Evolutionary conservation across 495 filamentous ascomycete species (phyloP).

Genomic region (Annulohypoxylon nitens): DNA sequence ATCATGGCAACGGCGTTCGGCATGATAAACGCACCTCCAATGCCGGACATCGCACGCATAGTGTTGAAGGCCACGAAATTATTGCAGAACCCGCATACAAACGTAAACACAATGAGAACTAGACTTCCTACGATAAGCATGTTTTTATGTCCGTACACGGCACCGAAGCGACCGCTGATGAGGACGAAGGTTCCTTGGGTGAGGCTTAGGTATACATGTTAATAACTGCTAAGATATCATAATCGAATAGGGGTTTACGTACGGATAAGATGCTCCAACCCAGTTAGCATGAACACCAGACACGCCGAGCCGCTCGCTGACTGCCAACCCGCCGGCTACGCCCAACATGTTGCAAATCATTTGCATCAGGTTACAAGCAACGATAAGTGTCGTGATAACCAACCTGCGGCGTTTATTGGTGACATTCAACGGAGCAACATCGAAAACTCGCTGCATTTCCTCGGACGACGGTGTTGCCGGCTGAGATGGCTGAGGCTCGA

Average conservation of each 20-base stretch:
- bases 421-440: constrained; percentile 37
- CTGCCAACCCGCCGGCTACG: constrained; percentile 45
- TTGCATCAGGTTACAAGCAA: constrained; percentile 48
- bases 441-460: constrained; percentile 37
- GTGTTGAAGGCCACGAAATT: constrained; percentile 58
- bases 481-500: constrained; percentile 5
- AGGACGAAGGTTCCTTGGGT: constrained; percentile 66
- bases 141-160: constrained; percentile 64
- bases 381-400: constrained; percentile 43
- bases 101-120: constrained; percentile 55
- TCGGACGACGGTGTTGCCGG: constrained; percentile 8
- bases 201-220: constrained; percentile 49
- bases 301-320: constrained; percentile 46
- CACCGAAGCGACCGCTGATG: constrained; percentile 63
- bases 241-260: constrained; percentile 5
- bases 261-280: constrained; percentile 53
- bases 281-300: constrained; percentile 45
- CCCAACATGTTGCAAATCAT: constrained; percentile 52
- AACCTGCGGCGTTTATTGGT: constrained; percentile 31
- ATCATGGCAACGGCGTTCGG: constrained; percentile 65
- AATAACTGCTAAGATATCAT: not conserved
- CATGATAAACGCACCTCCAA: constrained; percentile 62
- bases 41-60: constrained; percentile 58
- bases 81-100: constrained; percentile 59
- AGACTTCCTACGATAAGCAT: constrained; percentile 57